phyloP scores from a whole-genome alignment of 1,139 yeast species.

The Kurtzmaniella natalensis region DNA sequence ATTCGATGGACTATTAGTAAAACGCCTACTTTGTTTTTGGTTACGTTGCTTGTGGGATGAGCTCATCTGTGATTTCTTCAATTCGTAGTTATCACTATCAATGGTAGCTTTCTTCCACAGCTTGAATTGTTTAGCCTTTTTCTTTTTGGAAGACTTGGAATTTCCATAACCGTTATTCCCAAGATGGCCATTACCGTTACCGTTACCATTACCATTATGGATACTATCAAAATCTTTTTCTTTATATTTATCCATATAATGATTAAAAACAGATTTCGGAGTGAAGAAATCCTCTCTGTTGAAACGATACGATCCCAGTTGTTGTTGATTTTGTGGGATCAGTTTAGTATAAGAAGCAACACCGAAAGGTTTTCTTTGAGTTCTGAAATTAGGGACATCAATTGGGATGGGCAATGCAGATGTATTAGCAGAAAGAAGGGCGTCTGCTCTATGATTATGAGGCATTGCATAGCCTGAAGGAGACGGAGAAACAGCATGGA shows the following conservation, averaged over 20 bases:
- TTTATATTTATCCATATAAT: slow-evolving; percentile 67
- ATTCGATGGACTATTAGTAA: slow-evolving; percentile 4
- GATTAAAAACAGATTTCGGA: slow-evolving; percentile 68
- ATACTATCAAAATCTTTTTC: slow-evolving; percentile 21
- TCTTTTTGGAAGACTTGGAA: slow-evolving; percentile 12
- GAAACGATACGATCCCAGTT: slow-evolving; percentile 27
- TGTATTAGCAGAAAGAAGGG: slow-evolving; percentile 37
- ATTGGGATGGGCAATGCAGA: slow-evolving; percentile 45
- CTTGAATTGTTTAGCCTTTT: slow-evolving; percentile 5
- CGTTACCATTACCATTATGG: slow-evolving; percentile 10
- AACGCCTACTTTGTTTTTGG: neutral
- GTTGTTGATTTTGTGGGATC: slow-evolving; percentile 34
- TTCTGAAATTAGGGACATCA: slow-evolving; percentile 28
- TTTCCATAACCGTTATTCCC: slow-evolving; percentile 12
- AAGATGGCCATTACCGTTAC: too few relatives aligned
- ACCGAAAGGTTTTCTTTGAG: slow-evolving; percentile 58
- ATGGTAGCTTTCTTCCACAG: slow-evolving; percentile 24
- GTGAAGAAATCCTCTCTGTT: slow-evolving; percentile 72
- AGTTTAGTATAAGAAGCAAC: slow-evolving; percentile 40
- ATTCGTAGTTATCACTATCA: slow-evolving; percentile 7
- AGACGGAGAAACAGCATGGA: slow-evolving; percentile 1
- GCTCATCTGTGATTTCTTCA: neutral
- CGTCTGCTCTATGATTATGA: slow-evolving; percentile 45
- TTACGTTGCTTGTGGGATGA: too few relatives aligned
- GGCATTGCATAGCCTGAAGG: slow-evolving; percentile 18